phyloP scores from a whole-genome alignment of 306 rosid species.

The Casuarina cunninghamiana region DNA sequence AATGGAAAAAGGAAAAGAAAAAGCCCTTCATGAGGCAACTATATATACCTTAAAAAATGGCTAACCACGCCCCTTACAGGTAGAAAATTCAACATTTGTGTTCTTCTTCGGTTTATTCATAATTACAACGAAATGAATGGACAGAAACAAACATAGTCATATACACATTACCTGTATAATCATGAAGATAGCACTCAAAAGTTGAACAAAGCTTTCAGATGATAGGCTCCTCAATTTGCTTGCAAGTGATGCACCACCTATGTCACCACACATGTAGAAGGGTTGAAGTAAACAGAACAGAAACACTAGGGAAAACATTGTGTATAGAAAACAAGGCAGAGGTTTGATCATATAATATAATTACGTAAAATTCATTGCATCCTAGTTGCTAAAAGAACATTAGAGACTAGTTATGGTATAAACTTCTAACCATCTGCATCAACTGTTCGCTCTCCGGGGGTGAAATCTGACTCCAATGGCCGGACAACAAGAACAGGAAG shows the following conservation, averaged over 20 bases:
- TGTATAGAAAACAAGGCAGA: constrained; percentile 1
- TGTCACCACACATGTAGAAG: constrained; percentile 36
- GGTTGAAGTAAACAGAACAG: constrained; percentile 25
- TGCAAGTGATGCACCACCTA: constrained; percentile 97
- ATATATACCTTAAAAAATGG: not conserved
- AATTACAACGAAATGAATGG: not conserved
- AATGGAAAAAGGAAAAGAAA: no score
- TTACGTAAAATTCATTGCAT: not conserved
- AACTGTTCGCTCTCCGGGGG: constrained; percentile 69
- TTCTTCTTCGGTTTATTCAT: not conserved
- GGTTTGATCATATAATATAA: not conserved
- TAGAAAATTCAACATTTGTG: not conserved
- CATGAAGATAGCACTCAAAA: constrained; percentile 80
- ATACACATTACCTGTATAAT: constrained; percentile 89
- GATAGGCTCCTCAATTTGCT: constrained; percentile 95
- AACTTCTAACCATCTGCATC: constrained; percentile 85
- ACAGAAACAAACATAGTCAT: constrained; percentile 31
- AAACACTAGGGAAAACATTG: constrained; percentile 7
- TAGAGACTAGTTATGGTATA: constrained; percentile 10
- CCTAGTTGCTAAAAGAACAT: constrained; percentile 20
- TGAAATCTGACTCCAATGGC: constrained; percentile 71
- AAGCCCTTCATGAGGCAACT: not conserved
- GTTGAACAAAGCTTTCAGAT: constrained; percentile 97
- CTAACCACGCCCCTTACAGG: not conserved
- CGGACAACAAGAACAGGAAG: constrained; percentile 85